Evolutionary conservation across 2,329 filamentous ascomycete species (phyloP).

Genomic region (Trichocomaceae sp.): DNA sequence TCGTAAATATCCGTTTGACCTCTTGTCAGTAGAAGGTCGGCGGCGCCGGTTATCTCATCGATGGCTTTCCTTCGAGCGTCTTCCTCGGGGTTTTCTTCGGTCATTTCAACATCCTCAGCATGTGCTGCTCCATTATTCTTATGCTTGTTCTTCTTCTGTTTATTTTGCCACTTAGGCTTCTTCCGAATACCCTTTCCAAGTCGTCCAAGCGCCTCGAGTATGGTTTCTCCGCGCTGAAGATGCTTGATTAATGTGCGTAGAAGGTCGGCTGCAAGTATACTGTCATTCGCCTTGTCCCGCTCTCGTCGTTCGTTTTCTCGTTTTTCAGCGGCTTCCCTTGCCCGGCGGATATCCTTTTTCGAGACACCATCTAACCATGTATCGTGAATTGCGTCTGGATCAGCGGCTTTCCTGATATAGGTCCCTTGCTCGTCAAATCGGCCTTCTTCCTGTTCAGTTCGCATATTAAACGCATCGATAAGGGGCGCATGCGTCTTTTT

Average conservation of each 20-base stretch:
- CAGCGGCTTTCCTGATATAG: conserved; percentile 78
- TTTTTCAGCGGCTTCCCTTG: conserved; percentile 79
- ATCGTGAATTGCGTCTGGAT: conserved; percentile 87
- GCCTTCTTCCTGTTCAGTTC: conserved; percentile 82
- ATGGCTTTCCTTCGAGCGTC: conserved; percentile 64
- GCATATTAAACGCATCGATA: conserved; percentile 94
- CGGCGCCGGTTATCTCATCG: conserved; percentile 77
- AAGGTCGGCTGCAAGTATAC: conserved; percentile 64
- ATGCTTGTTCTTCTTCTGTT: conserved; percentile 49
- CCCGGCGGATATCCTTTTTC: conserved; percentile 87
- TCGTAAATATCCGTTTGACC: conserved; percentile 91
- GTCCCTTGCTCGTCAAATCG: conserved; percentile 87
- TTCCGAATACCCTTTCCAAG: conserved; percentile 61
- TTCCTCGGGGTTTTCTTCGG: conserved; percentile 64
- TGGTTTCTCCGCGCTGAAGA: conserved; percentile 75
- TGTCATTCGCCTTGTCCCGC: conserved; percentile 67
- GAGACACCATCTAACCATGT: conserved; percentile 86
- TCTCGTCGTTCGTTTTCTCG: conserved; percentile 69
- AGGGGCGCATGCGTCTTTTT: conserved; percentile 91
- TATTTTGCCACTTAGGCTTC: conserved; percentile 57
- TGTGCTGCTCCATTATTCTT: conserved; percentile 21
- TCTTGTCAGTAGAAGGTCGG: conserved; percentile 75
- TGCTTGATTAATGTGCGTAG: conserved; percentile 64
- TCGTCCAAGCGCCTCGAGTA: conserved; percentile 78
- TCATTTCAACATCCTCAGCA: conserved; percentile 61